These are phyloP conservation scores for Nannochloropsis salina DNA, from an alignment of 108 stramenopile species.

Conservation along the genomic window DNA sequence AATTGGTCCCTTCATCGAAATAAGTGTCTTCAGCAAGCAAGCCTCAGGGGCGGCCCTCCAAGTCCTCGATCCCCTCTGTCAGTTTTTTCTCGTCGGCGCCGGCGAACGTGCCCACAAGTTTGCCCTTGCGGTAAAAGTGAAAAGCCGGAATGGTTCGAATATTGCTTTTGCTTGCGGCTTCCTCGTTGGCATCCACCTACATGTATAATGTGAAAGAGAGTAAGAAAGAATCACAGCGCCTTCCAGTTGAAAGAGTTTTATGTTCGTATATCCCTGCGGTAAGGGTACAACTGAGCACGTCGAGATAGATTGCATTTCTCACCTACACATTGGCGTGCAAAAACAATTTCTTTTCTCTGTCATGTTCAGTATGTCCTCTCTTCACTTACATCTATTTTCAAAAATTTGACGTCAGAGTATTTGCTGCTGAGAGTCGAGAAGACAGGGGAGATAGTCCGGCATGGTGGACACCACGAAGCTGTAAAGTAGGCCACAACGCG, in stretches of 20 bases:
- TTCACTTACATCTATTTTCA: conserved; percentile 20
- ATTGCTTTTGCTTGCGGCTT: conserved; percentile 18
- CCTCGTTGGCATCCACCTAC: conserved; percentile 5
- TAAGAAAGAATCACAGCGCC: too few relatives aligned
- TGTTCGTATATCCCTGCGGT: too few relatives aligned
- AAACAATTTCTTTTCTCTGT: neutral
- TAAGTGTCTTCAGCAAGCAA: too few relatives aligned
- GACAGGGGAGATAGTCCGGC: neutral
- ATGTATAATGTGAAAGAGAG: too few relatives aligned
- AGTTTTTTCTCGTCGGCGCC: neutral
- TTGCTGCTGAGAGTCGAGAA: neutral
- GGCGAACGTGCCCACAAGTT: neutral
- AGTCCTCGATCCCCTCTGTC: neutral
- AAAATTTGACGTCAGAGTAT: neutral
- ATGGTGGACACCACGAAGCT: conserved; percentile 11
- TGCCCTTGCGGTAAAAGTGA: conserved; percentile 13
- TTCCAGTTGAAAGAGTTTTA: too few relatives aligned
- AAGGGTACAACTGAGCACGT: too few relatives aligned
- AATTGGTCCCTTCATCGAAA: too few relatives aligned
- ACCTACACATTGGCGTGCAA: too few relatives aligned
- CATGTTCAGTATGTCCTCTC: neutral
- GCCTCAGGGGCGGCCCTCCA: neutral
- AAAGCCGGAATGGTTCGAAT: conserved; percentile 18
- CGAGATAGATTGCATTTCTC: too few relatives aligned
- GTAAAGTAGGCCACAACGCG: neutral